Base-by-base conservation (phyloP, 345 rosid species). In the Mercurialis annua region DNA sequence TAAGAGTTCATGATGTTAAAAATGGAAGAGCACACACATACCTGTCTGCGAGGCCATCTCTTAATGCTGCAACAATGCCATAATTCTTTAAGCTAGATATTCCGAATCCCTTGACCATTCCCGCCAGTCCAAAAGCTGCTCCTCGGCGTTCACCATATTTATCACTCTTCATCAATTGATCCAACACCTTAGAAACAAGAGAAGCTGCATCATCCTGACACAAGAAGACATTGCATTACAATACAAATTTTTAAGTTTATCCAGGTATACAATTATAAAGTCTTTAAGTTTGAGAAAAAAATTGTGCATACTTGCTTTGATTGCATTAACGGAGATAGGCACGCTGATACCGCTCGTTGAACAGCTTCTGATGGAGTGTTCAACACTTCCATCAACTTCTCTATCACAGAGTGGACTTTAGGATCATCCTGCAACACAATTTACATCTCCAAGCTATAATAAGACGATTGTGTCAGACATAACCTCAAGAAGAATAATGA, bases 331-430 rank as follows among this genome's bases (percentile, higher is more conserved):
- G 99, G 99, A 73, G 96, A 87, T 33, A 94, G 84, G 73, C 99
- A 94, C 34, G 83, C 66, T 20, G 99, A 80, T 57, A 94, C 99
- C 29, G 98, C 99, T 50, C 96, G 91, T 66, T 94, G 99, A 77
- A 94, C 99, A 71, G 98, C 97, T 88, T 94, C 99, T 15, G 99
- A 94, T 14, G 98, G 99, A 71, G 99, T 94, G 76, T 94, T 89
- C 69, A 94, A 75, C 68, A 91, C 98, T 66, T 94, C 98, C 86
- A 94, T 75, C 84, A 94, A 81, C 82, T 91, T 94, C 71, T 94
- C 99, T 65, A 94, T 89, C 29, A 94, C 98, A 56, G 87, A 54
- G 59, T 87, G 92, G 62, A 91, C 98, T 80, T 91, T 94, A 50
- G 99, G 97, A 82, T 91, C 98, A 82, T 89, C 96, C 99, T 94